phyloP scores from a whole-genome alignment of 2,329 filamentous ascomycete species.

The Neocucurbitaria cava region DNA sequence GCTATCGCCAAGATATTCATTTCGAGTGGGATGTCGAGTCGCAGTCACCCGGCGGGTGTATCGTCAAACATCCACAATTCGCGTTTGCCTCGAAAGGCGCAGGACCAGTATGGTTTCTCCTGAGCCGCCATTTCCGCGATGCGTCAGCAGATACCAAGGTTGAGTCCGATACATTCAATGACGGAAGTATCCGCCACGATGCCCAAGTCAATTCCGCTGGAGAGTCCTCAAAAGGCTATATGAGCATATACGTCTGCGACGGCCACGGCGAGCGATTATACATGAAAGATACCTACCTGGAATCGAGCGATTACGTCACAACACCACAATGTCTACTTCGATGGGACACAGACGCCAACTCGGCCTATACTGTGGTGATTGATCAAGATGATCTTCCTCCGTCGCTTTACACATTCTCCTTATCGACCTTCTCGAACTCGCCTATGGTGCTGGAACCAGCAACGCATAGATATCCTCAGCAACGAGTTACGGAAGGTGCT shows the following conservation, averaged over 20 bases:
- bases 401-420: slow-evolving; percentile 79
- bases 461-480: slow-evolving; percentile 64
- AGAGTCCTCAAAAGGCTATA: slow-evolving; percentile 70
- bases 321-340: slow-evolving; percentile 89
- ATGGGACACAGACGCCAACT: slow-evolving; percentile 64
- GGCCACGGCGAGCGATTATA: slow-evolving; percentile 74
- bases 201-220: slow-evolving; percentile 31
- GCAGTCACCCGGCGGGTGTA: slow-evolving; percentile 73
- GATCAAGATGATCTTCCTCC: slow-evolving; percentile 80
- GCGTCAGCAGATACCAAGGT: slow-evolving; percentile 42
- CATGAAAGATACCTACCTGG: slow-evolving; percentile 72
- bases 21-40: slow-evolving; percentile 77
- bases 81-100: slow-evolving; percentile 59
- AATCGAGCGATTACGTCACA: slow-evolving; percentile 87
- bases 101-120: slow-evolving; percentile 79
- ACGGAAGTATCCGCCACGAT: slow-evolving; percentile 34
- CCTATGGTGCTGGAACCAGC: slow-evolving; percentile 69
- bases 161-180: slow-evolving; percentile 41
- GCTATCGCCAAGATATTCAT: slow-evolving; percentile 83
- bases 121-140: slow-evolving; percentile 85
- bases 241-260: slow-evolving; percentile 83
- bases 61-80: slow-evolving; percentile 70
- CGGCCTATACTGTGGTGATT: slow-evolving; percentile 69
- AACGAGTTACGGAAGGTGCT: slow-evolving; percentile 65
- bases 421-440: slow-evolving; percentile 78